Evolutionary conservation across 2,329 filamentous ascomycete genomes (phyloP), one percentile per base, ranked within the genome.

Genomic region (Scedosporium minutisporum): DNA sequence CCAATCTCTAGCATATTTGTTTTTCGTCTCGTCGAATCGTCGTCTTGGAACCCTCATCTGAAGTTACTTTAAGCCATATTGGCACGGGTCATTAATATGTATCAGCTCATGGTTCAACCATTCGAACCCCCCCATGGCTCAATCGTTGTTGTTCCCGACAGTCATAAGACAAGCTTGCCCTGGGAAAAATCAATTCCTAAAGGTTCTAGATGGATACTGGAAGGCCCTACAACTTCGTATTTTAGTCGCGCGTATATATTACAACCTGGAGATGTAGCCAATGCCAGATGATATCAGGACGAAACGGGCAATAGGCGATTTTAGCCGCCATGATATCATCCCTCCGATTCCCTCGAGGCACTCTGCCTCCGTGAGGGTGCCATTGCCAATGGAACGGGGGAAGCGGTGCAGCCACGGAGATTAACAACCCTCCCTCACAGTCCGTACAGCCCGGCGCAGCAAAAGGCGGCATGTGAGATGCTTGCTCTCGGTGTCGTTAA

Each of bases 271-370:
- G 21, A 25, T 14, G 18, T 27, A 27, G 23, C 51, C 51, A 55
- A 27, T 55, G 33, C 51, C 51, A 55, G 51, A 27, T 55, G 21
- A 25, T 55, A 55, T 55, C 21, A 55, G 23, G 23, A 14, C 33
- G 33, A 18, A 55, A 23, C 23, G 23, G 23, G 51, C 51, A 27
- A 27, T 27, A 55, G 51, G 51, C 18, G 51, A 55, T 55, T 55
- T 55, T 55, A 55, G 51, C 51, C 51, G 51, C 51, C 51, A 55
- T 55, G 51, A 55, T 55, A 55, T 55, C 51, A 55, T 55, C 51
- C 51, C 44, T 38, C 33, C 33, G 33, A 38, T 14, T 38, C 33
- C 29, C 29, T 25, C 23, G 51, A 55, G 18, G 23, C 51, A 25
- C 18, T 27, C 12, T 23, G 51, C 51, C 18, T 14, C 51, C 18